phyloP scores from a whole-genome alignment of 768 basidiomycete species.

The Agrocybe chaxingu region DNA sequence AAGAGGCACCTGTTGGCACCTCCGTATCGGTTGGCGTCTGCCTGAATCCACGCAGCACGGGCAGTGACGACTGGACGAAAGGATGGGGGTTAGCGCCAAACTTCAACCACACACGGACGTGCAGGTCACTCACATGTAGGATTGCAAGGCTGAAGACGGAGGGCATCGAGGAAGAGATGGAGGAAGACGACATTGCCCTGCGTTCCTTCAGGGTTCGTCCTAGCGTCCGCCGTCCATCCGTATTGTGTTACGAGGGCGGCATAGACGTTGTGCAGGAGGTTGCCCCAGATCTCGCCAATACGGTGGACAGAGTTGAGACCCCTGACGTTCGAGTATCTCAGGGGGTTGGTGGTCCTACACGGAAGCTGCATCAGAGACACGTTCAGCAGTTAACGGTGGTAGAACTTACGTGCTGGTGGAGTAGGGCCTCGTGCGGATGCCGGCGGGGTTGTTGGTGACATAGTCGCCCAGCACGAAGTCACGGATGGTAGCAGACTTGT shows the following conservation, averaged over 20 bases:
- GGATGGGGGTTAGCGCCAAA: neutral
- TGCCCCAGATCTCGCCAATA: conserved; percentile 56
- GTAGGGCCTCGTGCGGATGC: conserved; percentile 55
- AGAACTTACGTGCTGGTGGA: conserved; percentile 42
- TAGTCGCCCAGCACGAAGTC: conserved; percentile 44
- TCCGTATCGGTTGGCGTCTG: conserved; percentile 40
- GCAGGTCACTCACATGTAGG: conserved; percentile 34
- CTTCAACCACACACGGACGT: neutral
- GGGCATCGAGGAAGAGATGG: conserved; percentile 42
- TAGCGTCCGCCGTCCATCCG: conserved; percentile 29
- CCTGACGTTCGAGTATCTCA: conserved; percentile 35
- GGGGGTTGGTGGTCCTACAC: conserved; percentile 34
- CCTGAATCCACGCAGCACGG: conserved; percentile 47
- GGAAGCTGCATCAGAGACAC: neutral
- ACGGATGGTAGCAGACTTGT: conserved; percentile 29
- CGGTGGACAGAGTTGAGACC: conserved; percentile 40
- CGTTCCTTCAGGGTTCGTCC: conserved; percentile 29
- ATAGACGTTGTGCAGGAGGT: conserved; percentile 33
- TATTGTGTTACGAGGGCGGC: conserved; percentile 26
- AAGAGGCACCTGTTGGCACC: conserved; percentile 42
- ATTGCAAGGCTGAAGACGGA: conserved; percentile 39
- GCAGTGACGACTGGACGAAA: conserved; percentile 13
- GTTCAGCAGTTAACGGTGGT: neutral
- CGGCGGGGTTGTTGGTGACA: conserved; percentile 41
- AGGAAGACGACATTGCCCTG: conserved; percentile 43